These are phyloP conservation scores for Endotrypanum monterogeii DNA, from an alignment of 208 protist species.

Conservation along the genomic window DNA sequence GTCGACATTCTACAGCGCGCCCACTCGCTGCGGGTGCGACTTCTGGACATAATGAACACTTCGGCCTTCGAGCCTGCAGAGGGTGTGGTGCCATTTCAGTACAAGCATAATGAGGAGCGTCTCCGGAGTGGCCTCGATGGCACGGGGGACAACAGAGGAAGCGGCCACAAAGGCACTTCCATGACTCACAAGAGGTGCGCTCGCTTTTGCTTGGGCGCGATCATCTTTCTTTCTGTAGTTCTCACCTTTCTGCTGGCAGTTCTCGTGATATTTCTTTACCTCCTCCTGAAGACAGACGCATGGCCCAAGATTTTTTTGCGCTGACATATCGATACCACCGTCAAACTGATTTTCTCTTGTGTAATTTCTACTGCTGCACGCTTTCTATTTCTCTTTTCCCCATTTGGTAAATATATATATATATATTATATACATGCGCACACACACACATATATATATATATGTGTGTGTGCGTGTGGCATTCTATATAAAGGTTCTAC, in stretches of 20 bases:
- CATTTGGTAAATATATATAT: too few species aligned
- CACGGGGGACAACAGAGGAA: neutral
- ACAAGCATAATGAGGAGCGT: neutral
- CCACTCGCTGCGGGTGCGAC: conserved; percentile 23
- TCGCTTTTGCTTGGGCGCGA: conserved; percentile 15
- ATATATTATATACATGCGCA: too few species aligned
- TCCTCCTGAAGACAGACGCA: neutral
- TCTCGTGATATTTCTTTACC: conserved; percentile 4
- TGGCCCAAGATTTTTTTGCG: conserved; percentile 9
- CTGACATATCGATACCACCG: neutral
- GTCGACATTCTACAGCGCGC: conserved; percentile 5
- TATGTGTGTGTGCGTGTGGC: too few species aligned
- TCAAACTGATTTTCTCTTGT: too few species aligned
- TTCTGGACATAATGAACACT: conserved; percentile 6
- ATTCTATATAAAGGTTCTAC: too few species aligned
- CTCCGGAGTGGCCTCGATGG: neutral
- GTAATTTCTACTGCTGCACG: neutral
- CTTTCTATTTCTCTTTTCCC: neutral
- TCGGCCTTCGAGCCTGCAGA: conserved; percentile 15
- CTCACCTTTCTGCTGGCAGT: conserved; percentile 14
- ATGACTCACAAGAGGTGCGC: neutral
- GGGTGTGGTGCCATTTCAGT: conserved; percentile 4
- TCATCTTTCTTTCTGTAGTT: conserved; percentile 6
- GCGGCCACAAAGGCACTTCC: neutral
- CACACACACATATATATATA: too few species aligned